A percentile compares a stretch with the other conserved stretches of the same genome.
These are phyloP conservation scores for Rhodotorula sp. DNA, from an alignment of 1,284 basidiomycete genomes.

Conservation along the genomic window DNA sequence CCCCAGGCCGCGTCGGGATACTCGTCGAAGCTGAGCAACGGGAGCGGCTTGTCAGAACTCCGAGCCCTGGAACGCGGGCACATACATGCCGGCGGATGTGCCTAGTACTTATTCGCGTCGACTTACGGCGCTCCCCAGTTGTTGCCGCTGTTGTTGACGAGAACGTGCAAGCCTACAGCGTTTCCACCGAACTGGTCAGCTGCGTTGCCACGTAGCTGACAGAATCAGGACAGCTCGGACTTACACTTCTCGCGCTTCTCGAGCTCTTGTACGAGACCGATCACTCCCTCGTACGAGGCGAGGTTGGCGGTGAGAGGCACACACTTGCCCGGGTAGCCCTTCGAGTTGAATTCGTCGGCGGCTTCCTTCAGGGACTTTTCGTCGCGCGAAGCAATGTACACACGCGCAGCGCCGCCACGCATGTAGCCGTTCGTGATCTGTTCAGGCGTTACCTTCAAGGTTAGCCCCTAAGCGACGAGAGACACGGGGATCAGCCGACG, in stretches of 20 bases:
- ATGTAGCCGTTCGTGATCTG: conserved; percentile 69
- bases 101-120: too few species aligned
- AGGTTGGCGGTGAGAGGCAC: conserved; percentile 62
- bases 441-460: background rate
- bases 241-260: conserved; percentile 56
- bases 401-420: conserved; percentile 62
- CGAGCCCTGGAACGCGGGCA: too few species aligned
- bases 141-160: conserved; percentile 60
- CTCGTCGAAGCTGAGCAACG: conserved; percentile 53
- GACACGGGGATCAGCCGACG: background rate
- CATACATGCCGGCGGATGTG: too few species aligned
- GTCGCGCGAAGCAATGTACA: conserved; percentile 68
- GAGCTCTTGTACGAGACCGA: conserved; percentile 59
- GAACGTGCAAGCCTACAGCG: conserved; percentile 56
- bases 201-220: background rate
- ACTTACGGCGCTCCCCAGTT: conserved; percentile 24
- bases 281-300: conserved; percentile 61
- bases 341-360: conserved; percentile 58
- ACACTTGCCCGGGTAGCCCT: conserved; percentile 61
- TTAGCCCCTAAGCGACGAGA: background rate
- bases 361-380: conserved; percentile 61
- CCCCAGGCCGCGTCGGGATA: conserved; percentile 54
- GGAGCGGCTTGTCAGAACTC: too few species aligned
- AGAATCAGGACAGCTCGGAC: conserved; percentile 12
- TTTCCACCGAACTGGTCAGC: background rate